Percentiles rank a stretch among this genome's conserved stretches.
These are phyloP conservation scores for Dipodascus albidus DNA, from an alignment of 805 yeast genomes.

Conservation along the genomic window DNA sequence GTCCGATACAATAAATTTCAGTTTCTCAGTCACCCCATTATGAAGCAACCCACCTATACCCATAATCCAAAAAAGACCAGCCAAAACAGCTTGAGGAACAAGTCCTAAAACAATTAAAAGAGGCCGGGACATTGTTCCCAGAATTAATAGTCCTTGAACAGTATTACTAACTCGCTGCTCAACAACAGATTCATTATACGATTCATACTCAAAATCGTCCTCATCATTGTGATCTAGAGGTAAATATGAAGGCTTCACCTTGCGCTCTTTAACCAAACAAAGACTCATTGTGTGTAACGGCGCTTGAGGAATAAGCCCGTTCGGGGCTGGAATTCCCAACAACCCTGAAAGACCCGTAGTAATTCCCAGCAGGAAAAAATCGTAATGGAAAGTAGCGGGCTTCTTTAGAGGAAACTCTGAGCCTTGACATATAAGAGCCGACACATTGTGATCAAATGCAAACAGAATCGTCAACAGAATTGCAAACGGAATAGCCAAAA, in stretches of 20 bases:
- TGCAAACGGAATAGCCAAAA: constrained; percentile 89
- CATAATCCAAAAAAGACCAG: constrained; percentile 91
- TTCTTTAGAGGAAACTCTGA: constrained; percentile 69
- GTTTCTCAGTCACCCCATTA: constrained; percentile 51
- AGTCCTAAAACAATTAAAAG: constrained; percentile 65
- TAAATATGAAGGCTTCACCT: constrained; percentile 15
- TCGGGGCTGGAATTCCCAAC: constrained; percentile 89
- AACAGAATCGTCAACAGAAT: constrained; percentile 71
- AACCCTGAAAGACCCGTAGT: constrained; percentile 83
- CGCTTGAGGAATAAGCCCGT: constrained; percentile 95
- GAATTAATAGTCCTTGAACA: constrained; percentile 69
- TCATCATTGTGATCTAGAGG: constrained; percentile 14
- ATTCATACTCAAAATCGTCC: constrained; percentile 5
- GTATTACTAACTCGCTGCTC: constrained; percentile 86
- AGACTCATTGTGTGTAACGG: constrained; percentile 82
- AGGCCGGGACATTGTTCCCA: constrained; percentile 87
- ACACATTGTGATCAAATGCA: constrained; percentile 92
- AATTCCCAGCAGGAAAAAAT: constrained; percentile 70
- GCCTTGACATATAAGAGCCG: constrained; percentile 85
- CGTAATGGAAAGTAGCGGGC: constrained; percentile 91
- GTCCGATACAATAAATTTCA: constrained; percentile 56
- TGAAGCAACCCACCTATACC: constrained; percentile 68
- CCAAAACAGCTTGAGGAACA: constrained; percentile 86
- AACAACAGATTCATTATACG: constrained; percentile 45
- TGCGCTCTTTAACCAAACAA: constrained; percentile 35